These are phyloP conservation scores for Saccharomyces hybrid DNA, from an alignment of 1,139 yeast species.

Conservation along the genomic window DNA sequence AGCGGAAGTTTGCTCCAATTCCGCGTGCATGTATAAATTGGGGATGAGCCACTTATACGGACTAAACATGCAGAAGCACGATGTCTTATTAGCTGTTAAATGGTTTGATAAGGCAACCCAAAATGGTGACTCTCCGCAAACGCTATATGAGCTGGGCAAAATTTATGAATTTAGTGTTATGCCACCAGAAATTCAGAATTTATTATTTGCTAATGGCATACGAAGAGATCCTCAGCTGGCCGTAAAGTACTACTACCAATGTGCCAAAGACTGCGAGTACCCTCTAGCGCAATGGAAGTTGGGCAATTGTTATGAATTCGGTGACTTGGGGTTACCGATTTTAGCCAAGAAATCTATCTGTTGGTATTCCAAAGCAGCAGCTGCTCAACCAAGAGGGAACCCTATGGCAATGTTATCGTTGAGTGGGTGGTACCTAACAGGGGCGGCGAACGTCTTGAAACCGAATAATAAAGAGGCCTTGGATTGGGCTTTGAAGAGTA, in stretches of 20 bases:
- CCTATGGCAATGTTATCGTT: slow-evolving; percentile 85
- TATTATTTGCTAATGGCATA: slow-evolving; percentile 18
- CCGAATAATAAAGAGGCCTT: slow-evolving; percentile 76
- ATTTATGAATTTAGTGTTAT: slow-evolving; percentile 54
- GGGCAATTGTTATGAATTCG: slow-evolving; percentile 83
- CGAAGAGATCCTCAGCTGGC: slow-evolving; percentile 48
- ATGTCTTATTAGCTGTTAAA: slow-evolving; percentile 40
- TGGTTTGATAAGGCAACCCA: slow-evolving; percentile 54
- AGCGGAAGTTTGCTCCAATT: slow-evolving; percentile 48
- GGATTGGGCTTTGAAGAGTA: slow-evolving; percentile 58
- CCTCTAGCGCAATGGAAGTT: slow-evolving; percentile 78
- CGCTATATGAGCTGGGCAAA: slow-evolving; percentile 60
- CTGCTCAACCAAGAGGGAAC: slow-evolving; percentile 43
- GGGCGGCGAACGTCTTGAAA: slow-evolving; percentile 61
- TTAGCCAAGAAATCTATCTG: slow-evolving; percentile 74
- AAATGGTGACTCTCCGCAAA: slow-evolving; percentile 38
- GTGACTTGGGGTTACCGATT: slow-evolving; percentile 58
- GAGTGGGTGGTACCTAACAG: slow-evolving; percentile 87
- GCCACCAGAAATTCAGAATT: slow-evolving; percentile 12
- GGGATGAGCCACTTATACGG: slow-evolving; percentile 59
- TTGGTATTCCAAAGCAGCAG: slow-evolving; percentile 48
- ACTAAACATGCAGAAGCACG: slow-evolving; percentile 17
- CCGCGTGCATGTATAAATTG: slow-evolving; percentile 58
- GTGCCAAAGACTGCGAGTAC: slow-evolving; percentile 64
- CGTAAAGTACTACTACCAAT: slow-evolving; percentile 59